Conservation (phyloP, 345 rosid genomes). For the Linum tenue region DNA sequence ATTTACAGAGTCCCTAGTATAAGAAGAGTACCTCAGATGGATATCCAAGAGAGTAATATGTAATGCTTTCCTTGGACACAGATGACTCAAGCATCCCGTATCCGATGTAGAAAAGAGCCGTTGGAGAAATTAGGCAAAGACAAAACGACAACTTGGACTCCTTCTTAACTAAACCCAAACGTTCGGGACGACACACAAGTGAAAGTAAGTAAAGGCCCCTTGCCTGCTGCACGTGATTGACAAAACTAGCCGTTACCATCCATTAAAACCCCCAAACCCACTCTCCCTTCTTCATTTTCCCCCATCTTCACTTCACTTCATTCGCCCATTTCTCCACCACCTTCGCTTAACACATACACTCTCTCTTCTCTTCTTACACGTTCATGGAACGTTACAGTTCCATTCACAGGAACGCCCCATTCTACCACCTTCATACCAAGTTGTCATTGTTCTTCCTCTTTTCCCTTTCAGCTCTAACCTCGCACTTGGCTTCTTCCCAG, state of each 20-base stretch:
- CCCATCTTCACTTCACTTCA: not conserved
- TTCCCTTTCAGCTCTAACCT: slow-evolving; percentile 10
- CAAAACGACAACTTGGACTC: too few species aligned
- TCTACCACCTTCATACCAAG: not conserved
- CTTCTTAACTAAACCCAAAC: not conserved
- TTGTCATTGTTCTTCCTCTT: not conserved
- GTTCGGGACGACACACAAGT: too few species aligned
- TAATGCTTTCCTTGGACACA: too few species aligned
- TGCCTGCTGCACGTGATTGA: not conserved
- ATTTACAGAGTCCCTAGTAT: too few species aligned
- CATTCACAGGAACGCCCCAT: not conserved
- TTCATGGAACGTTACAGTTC: not conserved
- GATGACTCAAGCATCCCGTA: too few species aligned
- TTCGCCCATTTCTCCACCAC: not conserved
- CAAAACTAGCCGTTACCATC: not conserved
- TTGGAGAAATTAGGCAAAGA: too few species aligned
- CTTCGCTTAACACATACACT: too few species aligned
- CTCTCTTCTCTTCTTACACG: not conserved
- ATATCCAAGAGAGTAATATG: too few species aligned
- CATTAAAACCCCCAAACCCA: not conserved
- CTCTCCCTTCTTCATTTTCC: not conserved
- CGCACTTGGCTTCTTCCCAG: slow-evolving; percentile 36
- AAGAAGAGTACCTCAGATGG: too few species aligned
- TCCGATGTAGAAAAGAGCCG: too few species aligned
- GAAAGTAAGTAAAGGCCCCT: not conserved